Evolutionary conservation across 768 basidiomycete species (phyloP).

Genomic region (Calvatia gigantea): DNA sequence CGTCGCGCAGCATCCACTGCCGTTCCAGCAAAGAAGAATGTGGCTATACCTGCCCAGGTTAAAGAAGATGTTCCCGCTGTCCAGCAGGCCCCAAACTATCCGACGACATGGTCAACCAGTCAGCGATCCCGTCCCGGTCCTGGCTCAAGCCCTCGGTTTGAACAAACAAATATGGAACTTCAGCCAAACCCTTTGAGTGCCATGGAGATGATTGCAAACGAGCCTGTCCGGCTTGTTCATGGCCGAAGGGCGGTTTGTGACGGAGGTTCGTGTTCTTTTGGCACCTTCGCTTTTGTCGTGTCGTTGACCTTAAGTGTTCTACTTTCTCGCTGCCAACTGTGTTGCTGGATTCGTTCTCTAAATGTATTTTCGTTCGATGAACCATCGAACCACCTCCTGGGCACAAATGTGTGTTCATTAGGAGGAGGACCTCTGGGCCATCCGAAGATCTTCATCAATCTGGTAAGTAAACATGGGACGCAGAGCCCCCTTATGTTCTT

Average conservation of each 20-base stretch:
- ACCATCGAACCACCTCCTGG: conserved; percentile 5
- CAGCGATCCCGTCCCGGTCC: conserved; percentile 68
- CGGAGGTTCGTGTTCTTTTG: conserved; percentile 65
- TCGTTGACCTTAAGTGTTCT: neutral
- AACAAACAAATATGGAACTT: conserved; percentile 83
- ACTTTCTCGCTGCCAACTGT: neutral
- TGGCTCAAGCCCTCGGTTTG: conserved; percentile 76
- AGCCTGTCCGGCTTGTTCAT: conserved; percentile 80
- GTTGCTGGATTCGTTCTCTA: conserved; percentile 3
- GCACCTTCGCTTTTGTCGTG: neutral
- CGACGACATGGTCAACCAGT: conserved; percentile 80
- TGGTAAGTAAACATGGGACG: conserved; percentile 51
- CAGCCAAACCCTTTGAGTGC: conserved; percentile 91
- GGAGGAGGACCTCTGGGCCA: conserved; percentile 95
- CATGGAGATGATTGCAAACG: conserved; percentile 83
- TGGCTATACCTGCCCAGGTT: conserved; percentile 12
- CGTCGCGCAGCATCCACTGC: conserved; percentile 26
- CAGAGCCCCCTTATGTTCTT: neutral
- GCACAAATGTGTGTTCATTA: conserved; percentile 26
- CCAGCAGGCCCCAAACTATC: conserved; percentile 80
- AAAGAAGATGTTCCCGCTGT: conserved; percentile 23
- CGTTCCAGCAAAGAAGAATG: conserved; percentile 24
- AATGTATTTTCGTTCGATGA: neutral
- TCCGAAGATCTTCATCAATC: conserved; percentile 94
- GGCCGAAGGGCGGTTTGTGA: conserved; percentile 90